Percentiles rank a stretch among this genome's conserved stretches.
Evolutionary conservation across 768 basidiomycete genomes (phyloP).

Genomic region (Termitomyces sp.): DNA sequence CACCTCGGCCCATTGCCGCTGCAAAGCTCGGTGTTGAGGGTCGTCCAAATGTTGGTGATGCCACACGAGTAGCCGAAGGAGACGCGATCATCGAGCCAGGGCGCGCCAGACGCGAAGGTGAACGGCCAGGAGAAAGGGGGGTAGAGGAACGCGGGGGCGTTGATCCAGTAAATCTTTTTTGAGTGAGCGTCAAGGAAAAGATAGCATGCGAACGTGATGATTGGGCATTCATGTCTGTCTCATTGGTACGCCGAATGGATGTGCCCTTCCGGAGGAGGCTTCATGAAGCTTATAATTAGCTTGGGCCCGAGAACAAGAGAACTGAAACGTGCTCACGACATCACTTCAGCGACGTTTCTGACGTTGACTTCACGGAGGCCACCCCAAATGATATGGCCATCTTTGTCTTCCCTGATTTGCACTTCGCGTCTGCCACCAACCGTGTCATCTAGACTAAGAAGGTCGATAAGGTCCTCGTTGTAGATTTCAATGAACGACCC

Average conservation of each 20-base stretch:
- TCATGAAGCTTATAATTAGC: constrained; percentile 9
- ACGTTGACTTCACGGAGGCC: constrained; percentile 91
- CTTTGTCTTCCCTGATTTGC: constrained; percentile 95
- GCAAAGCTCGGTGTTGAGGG: constrained; percentile 79
- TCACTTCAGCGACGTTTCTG: constrained; percentile 81
- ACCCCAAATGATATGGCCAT: constrained; percentile 95
- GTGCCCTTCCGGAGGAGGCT: constrained; percentile 89
- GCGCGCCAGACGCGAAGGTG: constrained; percentile 71
- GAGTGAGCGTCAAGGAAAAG: constrained; percentile 91
- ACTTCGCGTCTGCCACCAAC: constrained; percentile 74
- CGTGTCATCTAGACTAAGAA: constrained; percentile 71
- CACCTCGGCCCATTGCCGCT: constrained; percentile 65
- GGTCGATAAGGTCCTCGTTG: constrained; percentile 97
- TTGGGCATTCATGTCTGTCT: constrained; percentile 99
- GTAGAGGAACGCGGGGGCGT: constrained; percentile 68
- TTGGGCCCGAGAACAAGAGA: neutral
- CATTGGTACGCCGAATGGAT: constrained; percentile 87
- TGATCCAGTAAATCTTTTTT: constrained; percentile 79
- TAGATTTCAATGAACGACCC: constrained; percentile 97
- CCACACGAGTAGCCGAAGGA: constrained; percentile 45
- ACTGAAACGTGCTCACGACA: constrained; percentile 60
- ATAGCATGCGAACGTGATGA: constrained; percentile 98
- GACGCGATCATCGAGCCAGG: constrained; percentile 73
- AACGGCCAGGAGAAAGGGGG: constrained; percentile 72
- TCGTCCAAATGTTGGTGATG: constrained; percentile 73